Conservation (phyloP, 257 asterid genomes). For the Nicotiana undulata region DNA sequence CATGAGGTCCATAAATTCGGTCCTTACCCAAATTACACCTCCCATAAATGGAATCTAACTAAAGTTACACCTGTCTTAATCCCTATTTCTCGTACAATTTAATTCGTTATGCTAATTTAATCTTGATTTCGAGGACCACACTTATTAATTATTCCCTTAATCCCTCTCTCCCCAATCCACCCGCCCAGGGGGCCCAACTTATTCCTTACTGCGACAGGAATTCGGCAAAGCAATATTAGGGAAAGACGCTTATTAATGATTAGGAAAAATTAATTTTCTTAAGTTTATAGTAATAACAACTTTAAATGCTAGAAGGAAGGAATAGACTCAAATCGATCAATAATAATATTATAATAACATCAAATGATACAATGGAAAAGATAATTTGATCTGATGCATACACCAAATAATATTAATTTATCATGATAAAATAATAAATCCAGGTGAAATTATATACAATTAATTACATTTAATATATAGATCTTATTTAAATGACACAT, state of each 20-base stretch:
- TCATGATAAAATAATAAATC: too few relatives aligned
- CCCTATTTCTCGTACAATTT: neutral
- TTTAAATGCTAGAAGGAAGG: too few relatives aligned
- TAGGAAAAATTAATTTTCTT: too few relatives aligned
- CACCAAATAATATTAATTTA: neutral
- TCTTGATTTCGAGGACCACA: neutral
- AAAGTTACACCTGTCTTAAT: neutral
- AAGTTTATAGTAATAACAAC: too few relatives aligned
- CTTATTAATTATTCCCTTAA: neutral
- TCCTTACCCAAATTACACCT: neutral
- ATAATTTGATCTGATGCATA: too few relatives aligned
- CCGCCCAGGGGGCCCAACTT: neutral
- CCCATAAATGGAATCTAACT: neutral
- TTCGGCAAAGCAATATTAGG: neutral
- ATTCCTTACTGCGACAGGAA: neutral
- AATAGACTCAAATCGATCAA: too few relatives aligned
- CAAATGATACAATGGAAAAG: too few relatives aligned
- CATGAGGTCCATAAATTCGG: neutral
- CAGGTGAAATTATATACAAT: too few relatives aligned
- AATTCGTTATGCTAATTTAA: neutral
- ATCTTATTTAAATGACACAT: neutral
- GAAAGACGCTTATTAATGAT: neutral
- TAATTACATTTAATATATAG: too few relatives aligned
- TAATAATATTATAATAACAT: too few relatives aligned
- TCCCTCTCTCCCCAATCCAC: too few relatives aligned